Base-by-base conservation (phyloP, 768 basidiomycete species). In the Leccinum truebloodii region DNA sequence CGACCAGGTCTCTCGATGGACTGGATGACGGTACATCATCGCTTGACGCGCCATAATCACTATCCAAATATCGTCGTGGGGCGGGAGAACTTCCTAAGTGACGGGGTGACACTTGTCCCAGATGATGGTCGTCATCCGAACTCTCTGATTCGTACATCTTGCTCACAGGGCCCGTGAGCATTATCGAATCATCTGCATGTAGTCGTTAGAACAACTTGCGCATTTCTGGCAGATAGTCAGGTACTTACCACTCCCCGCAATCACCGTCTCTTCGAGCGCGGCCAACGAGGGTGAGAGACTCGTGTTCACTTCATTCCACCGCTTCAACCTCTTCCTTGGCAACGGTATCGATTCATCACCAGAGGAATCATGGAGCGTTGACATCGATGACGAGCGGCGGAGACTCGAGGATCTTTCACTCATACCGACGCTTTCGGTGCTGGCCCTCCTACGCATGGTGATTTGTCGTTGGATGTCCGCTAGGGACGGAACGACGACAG, bases 71-170 rank as follows among this genome's bases (percentile, higher is more conserved):
- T 44, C 81, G 79, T 37, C 79, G 83, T 46, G 81, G 72, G 22
- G 77, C 79, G 6, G 88, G 87, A 8, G 88, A 91, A 41, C 84
- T 34, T 34, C 34, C 82, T 34, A 90, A 71, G 65, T 86, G 85
- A 61, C 82, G 81, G n/a, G 88, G 87, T 0, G 86, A 89, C 18
- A 89, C 85, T 70, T 88, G 86, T 0, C 87, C 87, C 28, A 83
- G 60, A 61, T 80, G 78, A 0, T 80, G 81, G 62, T 89, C 86
- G 59, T 91, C 87, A 64, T 90, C 88, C 3, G 88, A 89, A 13
- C 76, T 68, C 55, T 80, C 74, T 1, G 61, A 37, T 26, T 60
- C 58, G 41, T 24, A 12, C 16, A 34, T 41, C n/a, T 28, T 60
- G 22, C 52, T 55, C 14, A 20, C 46, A 3, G 59, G 46, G 41